Evolutionary conservation across 2,329 filamentous ascomycete species (phyloP), one percentile per base, ranked within the genome.

Genomic region (Thyridium curvatum): DNA sequence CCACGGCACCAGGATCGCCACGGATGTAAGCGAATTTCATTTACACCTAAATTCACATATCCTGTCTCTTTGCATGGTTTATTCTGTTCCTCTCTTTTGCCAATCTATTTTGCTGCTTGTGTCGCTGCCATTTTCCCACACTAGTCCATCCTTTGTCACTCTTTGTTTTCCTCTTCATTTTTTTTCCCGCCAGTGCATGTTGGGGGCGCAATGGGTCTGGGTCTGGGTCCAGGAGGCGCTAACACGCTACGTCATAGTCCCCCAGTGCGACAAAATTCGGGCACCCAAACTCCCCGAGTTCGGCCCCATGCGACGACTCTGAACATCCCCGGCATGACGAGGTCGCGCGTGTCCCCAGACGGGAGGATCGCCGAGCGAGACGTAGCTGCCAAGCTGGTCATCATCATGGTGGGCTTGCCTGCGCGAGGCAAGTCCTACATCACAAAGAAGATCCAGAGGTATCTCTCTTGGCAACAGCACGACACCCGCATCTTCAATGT

Each of bases 371-470:
- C 93, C 40, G 82, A 91, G 56, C 78, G 91, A 55, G 93, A 98
- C 73, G 86, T 98, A 36, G 93, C 90, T 36, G 86, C 93, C 31
- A 98, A 98, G 71, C 72, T 98, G 45, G 88, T 97, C 56, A 94
- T 98, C 53, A 82, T 98, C 59, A 98, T 98, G 93, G 93, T 98
- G 44, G 93, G 93, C 46, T 68, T 98, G 52, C 93, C 93, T 3
- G 93, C 93, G 9, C 76, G 93, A 53, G 93, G 93, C 58, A 98
- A 98, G 68, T 96, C 90, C 40, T 98, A 98, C 65, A 94, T 98
- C 54, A 97, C 93, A 45, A 97, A 97, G 71, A 98, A 98, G 68
- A 77, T 98, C 46, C 86, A 93, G 42, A 79, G 93, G 45, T 98
- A 97, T 58, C 69, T 98, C 37, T 91, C 94, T 36, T 98, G 93